Evolutionary conservation across 805 yeast species (phyloP).

Genomic region (Ogataea angusta): DNA sequence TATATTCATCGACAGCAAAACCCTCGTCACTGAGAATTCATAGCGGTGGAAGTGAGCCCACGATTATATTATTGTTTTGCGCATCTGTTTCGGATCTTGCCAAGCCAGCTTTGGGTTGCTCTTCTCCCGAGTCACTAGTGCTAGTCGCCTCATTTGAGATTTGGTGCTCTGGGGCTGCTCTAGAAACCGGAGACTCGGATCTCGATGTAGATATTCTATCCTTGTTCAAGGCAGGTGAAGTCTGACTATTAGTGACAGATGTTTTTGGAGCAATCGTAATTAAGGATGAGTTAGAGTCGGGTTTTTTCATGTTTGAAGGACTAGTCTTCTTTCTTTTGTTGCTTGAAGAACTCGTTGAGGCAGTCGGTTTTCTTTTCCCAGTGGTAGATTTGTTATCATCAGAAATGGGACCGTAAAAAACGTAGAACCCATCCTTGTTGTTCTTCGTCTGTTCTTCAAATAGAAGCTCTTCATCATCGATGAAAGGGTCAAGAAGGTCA

Average conservation of each 20-base stretch:
- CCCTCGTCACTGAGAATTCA: background rate
- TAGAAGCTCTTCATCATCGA: conserved; percentile 87
- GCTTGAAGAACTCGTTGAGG: background rate
- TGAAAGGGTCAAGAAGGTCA: conserved; percentile 91
- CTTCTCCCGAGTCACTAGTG: background rate
- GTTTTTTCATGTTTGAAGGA: background rate
- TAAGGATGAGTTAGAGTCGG: conserved; percentile 5
- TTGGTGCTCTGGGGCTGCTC: too few species aligned
- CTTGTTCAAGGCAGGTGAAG: too few species aligned
- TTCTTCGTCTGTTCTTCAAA: conserved; percentile 94
- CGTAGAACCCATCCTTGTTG: conserved; percentile 93
- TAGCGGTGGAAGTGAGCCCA: conserved; percentile 4
- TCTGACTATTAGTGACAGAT: too few species aligned
- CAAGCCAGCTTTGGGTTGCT: background rate
- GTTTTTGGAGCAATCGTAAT: conserved; percentile 14
- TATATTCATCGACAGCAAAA: too few species aligned
- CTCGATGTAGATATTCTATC: too few species aligned
- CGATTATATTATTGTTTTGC: background rate
- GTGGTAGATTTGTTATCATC: conserved; percentile 38
- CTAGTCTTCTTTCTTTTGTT: background rate
- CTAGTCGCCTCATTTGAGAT: too few species aligned
- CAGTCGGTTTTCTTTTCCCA: conserved; percentile 6
- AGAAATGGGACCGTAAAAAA: conserved; percentile 86
- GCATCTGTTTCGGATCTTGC: background rate
- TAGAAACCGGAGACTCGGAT: too few species aligned